phyloP scores from a whole-genome alignment of 139 green algal species.

The Picochlorum sp. region DNA sequence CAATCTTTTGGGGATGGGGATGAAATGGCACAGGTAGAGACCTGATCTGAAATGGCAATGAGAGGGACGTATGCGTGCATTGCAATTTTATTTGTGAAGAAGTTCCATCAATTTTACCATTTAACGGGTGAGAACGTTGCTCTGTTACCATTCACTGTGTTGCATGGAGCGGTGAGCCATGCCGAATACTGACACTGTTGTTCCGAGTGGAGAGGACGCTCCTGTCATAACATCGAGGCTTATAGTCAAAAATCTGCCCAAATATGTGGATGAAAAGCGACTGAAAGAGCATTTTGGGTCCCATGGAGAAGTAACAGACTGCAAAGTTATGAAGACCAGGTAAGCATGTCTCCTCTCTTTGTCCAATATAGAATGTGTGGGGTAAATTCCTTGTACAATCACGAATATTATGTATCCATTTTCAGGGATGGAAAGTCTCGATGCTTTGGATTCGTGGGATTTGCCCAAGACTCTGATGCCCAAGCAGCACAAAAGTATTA shows the following conservation, averaged over 20 bases:
- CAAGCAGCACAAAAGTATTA: slow-evolving; percentile 74
- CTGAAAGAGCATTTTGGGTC: slow-evolving; percentile 77
- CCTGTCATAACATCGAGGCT: slow-evolving; percentile 45
- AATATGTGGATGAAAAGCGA: slow-evolving; percentile 64
- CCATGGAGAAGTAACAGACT: slow-evolving; percentile 90
- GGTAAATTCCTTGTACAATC: not conserved
- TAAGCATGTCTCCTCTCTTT: slow-evolving; percentile 16
- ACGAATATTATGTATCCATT: not conserved
- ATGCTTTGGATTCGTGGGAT: slow-evolving; percentile 93
- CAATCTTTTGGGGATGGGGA: too few relatives aligned
- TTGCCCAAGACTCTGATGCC: slow-evolving; percentile 64
- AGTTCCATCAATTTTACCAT: too few relatives aligned
- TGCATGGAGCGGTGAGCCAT: too few relatives aligned
- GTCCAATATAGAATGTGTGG: not conserved
- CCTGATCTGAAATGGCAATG: too few relatives aligned
- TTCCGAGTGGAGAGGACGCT: too few relatives aligned
- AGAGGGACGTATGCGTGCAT: too few relatives aligned
- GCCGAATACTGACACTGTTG: too few relatives aligned
- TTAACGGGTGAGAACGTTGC: too few relatives aligned
- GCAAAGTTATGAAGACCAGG: slow-evolving; percentile 84
- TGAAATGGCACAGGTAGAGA: too few relatives aligned
- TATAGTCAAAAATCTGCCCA: slow-evolving; percentile 92
- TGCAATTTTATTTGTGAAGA: too few relatives aligned
- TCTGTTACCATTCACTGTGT: too few relatives aligned
- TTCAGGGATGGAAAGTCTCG: slow-evolving; percentile 83